Conservation (phyloP, 352 stramenopile genomes). For the Blastocystis sp. region DNA sequence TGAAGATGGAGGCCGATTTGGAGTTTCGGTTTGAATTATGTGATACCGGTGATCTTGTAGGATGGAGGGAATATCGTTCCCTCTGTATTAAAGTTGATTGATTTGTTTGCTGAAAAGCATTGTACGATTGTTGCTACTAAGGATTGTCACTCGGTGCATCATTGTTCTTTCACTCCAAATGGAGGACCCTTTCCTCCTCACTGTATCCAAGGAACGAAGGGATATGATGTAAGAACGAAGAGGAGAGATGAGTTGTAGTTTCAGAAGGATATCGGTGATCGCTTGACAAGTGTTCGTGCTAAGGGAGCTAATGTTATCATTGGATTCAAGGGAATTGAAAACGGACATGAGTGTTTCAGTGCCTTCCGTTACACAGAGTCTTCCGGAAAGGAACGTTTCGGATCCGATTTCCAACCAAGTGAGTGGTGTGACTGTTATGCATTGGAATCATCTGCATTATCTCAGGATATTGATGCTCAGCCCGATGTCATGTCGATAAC, state of each 20-base stretch:
- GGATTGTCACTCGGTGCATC: slow-evolving; percentile 66
- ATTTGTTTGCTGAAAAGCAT: slow-evolving; percentile 55
- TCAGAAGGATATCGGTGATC: slow-evolving; percentile 24
- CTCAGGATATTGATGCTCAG: not conserved
- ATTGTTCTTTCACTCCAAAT: slow-evolving; percentile 67
- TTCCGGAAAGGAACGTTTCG: slow-evolving; percentile 51
- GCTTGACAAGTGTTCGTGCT: not conserved
- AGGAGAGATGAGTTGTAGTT: slow-evolving; percentile 17
- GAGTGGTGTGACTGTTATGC: slow-evolving; percentile 65
- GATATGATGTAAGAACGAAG: slow-evolving; percentile 17
- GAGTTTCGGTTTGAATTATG: slow-evolving; percentile 1
- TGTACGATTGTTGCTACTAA: slow-evolving; percentile 61
- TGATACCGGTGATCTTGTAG: not conserved
- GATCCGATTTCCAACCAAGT: not conserved
- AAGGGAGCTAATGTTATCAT: slow-evolving; percentile 60
- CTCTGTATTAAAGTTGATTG: slow-evolving; percentile 44
- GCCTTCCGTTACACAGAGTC: slow-evolving; percentile 57
- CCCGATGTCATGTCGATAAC: slow-evolving; percentile 60
- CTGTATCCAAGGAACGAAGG: slow-evolving; percentile 68
- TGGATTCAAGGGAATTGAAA: slow-evolving; percentile 67
- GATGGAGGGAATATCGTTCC: slow-evolving; percentile 69
- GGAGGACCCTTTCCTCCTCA: slow-evolving; percentile 68
- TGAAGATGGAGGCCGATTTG: slow-evolving; percentile 63
- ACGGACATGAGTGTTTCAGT: slow-evolving; percentile 68
- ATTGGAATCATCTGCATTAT: slow-evolving; percentile 27